Conservation (phyloP, 768 basidiomycete species). For the Podaxis sp. region DNA sequence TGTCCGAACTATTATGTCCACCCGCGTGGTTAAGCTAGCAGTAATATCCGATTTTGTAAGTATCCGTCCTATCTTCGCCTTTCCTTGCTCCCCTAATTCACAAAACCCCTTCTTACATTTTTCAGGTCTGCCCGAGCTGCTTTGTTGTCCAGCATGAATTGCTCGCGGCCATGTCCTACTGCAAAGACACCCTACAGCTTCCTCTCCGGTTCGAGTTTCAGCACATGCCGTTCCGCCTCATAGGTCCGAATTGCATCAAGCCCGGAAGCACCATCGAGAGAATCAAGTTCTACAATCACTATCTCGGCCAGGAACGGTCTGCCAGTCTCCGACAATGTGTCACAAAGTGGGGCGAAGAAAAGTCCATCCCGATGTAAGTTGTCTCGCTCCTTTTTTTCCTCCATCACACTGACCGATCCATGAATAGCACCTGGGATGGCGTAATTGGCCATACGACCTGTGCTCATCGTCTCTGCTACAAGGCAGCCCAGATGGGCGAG, state of each 20-base stretch:
- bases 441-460: conserved; percentile 62
- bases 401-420: not conserved
- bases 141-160: conserved; percentile 54
- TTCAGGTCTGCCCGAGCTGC: conserved; percentile 50
- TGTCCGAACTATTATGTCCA: conserved; percentile 28
- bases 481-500: conserved; percentile 64
- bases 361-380: conserved; percentile 55
- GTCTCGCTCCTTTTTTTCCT: not conserved
- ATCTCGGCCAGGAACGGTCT: conserved; percentile 51
- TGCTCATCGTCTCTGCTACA: conserved; percentile 70
- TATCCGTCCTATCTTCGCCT: conserved; percentile 7
- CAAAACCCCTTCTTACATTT: not conserved
- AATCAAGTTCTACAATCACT: conserved; percentile 30
- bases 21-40: conserved; percentile 44
- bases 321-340: conserved; percentile 40
- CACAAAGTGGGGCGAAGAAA: conserved; percentile 50
- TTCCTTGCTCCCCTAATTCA: conserved; percentile 12
- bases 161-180: conserved; percentile 44
- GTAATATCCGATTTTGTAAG: conserved; percentile 50
- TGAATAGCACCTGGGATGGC: conserved; percentile 55
- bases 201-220: conserved; percentile 50
- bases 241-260: conserved; percentile 37
- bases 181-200: conserved; percentile 45
- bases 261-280: conserved; percentile 37
- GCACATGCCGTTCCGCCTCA: conserved; percentile 51